These are phyloP conservation scores for Camelina hispida DNA, from an alignment of 345 rosid species.

Conservation along the genomic window DNA sequence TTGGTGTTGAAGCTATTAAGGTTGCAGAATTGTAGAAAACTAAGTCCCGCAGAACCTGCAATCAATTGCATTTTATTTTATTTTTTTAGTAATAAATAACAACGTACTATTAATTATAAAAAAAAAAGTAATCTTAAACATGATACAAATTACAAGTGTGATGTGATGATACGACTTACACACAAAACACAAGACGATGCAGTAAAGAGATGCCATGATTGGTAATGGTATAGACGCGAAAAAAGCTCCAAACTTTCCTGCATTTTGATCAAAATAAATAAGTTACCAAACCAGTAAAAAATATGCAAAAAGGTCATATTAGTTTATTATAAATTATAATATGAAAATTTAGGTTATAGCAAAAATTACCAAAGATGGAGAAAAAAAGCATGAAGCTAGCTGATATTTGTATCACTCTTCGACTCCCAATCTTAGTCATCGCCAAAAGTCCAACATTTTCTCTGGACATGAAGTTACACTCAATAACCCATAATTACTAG, in stretches of 20 bases:
- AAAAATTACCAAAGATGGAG: constrained; percentile 62
- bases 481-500: neutral
- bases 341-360: neutral
- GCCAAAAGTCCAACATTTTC: constrained; percentile 81
- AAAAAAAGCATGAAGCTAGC: constrained; percentile 76
- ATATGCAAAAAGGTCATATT: neutral
- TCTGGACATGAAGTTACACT: constrained; percentile 41
- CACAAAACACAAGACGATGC: constrained; percentile 63
- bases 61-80: neutral
- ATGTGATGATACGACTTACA: constrained; percentile 47
- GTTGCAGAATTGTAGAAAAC: constrained; percentile 68
- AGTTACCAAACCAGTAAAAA: neutral
- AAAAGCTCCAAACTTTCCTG: constrained; percentile 73
- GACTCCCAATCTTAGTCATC: constrained; percentile 74
- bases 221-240: constrained; percentile 78
- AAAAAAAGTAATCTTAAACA: neutral
- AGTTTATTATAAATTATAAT: neutral
- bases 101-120: constrained; percentile 6
- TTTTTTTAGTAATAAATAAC: neutral
- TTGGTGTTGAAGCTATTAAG: constrained; percentile 62
- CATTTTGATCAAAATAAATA: constrained; percentile 17
- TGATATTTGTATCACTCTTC: constrained; percentile 80
- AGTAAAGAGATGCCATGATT: constrained; percentile 59
- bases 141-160: neutral
- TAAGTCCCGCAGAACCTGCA: constrained; percentile 59